phyloP scores from a whole-genome alignment of 441 rosid species.

The Erysimum cheiri region DNA sequence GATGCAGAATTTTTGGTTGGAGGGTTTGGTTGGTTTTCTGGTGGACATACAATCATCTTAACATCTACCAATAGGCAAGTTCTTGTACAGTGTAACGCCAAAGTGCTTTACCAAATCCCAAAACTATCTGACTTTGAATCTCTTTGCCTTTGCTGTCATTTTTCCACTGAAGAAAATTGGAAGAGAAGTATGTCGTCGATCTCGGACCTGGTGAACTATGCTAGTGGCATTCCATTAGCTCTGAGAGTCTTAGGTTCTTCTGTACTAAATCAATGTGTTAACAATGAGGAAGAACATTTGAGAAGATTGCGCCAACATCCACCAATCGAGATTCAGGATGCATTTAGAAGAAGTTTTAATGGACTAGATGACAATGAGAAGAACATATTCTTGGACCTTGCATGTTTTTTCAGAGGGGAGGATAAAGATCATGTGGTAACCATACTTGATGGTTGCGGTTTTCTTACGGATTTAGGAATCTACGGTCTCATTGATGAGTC shows the following conservation, averaged over 20 bases:
- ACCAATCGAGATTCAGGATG: slow-evolving; percentile 1
- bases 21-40: slow-evolving; percentile 36
- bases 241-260: slow-evolving; percentile 39
- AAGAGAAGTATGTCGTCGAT: not conserved
- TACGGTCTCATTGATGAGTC: slow-evolving; percentile 36
- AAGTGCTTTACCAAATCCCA: slow-evolving; percentile 4
- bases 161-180: not conserved
- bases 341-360: slow-evolving; percentile 42
- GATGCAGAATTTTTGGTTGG: slow-evolving; percentile 36
- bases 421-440: not conserved
- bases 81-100: slow-evolving; percentile 21
- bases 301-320: slow-evolving; percentile 34
- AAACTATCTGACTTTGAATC: slow-evolving; percentile 21
- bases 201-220: slow-evolving; percentile 21
- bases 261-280: not conserved
- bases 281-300: slow-evolving; percentile 15
- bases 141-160: slow-evolving; percentile 21
- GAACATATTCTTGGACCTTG: slow-evolving; percentile 46
- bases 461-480: slow-evolving; percentile 31
- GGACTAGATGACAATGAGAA: slow-evolving; percentile 36
- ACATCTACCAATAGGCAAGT: slow-evolving; percentile 46
- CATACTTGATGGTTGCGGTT: slow-evolving; percentile 35
- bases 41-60: slow-evolving; percentile 46
- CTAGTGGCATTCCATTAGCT: slow-evolving; percentile 44
- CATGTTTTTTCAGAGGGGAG: slow-evolving; percentile 42